Conservation (phyloP, 192 early-diverging fungal genomes). For the Thamnidium elegans region DNA sequence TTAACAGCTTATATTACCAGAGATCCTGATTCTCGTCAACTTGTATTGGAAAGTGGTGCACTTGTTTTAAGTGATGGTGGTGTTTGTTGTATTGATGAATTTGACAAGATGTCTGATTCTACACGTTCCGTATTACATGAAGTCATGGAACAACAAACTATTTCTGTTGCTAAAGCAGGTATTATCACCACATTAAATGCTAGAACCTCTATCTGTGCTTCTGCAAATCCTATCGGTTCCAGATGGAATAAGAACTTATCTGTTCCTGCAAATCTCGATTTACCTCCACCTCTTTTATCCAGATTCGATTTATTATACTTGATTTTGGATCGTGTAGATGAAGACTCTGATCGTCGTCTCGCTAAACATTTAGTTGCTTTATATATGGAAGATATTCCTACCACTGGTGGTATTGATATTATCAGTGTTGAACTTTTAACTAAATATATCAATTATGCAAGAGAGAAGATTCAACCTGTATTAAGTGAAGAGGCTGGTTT, state of each 20-base stretch:
- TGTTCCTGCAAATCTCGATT: slow-evolving; percentile 90
- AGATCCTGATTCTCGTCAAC: slow-evolving; percentile 92
- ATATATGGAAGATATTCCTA: slow-evolving; percentile 69
- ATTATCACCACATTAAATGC: slow-evolving; percentile 98
- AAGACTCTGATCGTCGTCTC: slow-evolving; percentile 78
- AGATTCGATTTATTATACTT: slow-evolving; percentile 94
- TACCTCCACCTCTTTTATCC: slow-evolving; percentile 92
- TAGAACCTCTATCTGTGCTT: slow-evolving; percentile 90
- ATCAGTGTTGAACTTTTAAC: slow-evolving; percentile 78
- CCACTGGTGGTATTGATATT: slow-evolving; percentile 43
- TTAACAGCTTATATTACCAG: slow-evolving; percentile 93
- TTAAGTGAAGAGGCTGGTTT: slow-evolving; percentile 77
- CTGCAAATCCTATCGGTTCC: slow-evolving; percentile 92
- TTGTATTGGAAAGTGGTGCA: slow-evolving; percentile 95
- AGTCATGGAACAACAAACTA: slow-evolving; percentile 99
- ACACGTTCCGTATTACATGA: slow-evolving; percentile 95
- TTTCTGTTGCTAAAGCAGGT: slow-evolving; percentile 97
- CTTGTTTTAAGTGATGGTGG: slow-evolving; percentile 94
- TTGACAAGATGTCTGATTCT: slow-evolving; percentile 97
- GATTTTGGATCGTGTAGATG: slow-evolving; percentile 87
- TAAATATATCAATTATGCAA: slow-evolving; percentile 90
- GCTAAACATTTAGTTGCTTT: slow-evolving; percentile 86
- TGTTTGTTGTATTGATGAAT: slow-evolving; percentile 98
- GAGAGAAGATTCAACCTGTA: slow-evolving; percentile 68
- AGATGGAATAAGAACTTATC: slow-evolving; percentile 86